Evolutionary conservation across 441 rosid species (phyloP), one percentile per base, ranked within the genome.

Genomic region (Erysimum pusillum): DNA sequence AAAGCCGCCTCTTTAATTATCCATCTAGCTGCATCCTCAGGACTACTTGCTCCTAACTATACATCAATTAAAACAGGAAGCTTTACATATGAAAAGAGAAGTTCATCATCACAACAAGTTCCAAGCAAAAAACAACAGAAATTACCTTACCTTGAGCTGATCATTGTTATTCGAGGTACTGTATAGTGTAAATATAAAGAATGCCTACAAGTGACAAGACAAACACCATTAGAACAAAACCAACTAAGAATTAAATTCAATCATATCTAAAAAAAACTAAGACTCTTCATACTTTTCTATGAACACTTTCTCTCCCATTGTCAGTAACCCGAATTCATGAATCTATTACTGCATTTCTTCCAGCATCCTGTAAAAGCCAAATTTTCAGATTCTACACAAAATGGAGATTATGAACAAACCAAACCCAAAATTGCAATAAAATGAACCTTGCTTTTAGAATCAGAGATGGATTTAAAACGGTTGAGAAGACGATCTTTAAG

Each of bases 11-110:
- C 91, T 79, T 91, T 90, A 45, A 95, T 84, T 25, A 95, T 95
- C 99, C 99, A 95, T 81, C 86, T 88, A 53, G 97, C 99, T 74
- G 98, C 99, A 85, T 93, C 99, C 73, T 95, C 97, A 46, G 99
- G 93, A 77, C 99, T 88, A 80, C 91, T 87, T 76, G 99, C 98
- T 88, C 99, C 99, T 81, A 95, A 79, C 99, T 95, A 83, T 61
- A 60, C 1, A 77, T 78, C 79, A 63, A 79, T 79, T 73, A 63
- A 76, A 71, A 82, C 75, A 74, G 63, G 72, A 58, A 54, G 73
- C 70, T 76, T 82, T 77, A 85, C 78, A 76, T 53, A 77, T 39
- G 31, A 76, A 82, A 81, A 57, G 17, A 62, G 35, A 45, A 25
- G 41, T 35, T 60, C 58, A 14, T 35, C 59, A 17, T 41, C 28